Percentiles rank a stretch among this genome's conserved stretches.
phyloP scores from a whole-genome alignment of 2,329 filamentous ascomycete species.

The Fusarium sp. region DNA sequence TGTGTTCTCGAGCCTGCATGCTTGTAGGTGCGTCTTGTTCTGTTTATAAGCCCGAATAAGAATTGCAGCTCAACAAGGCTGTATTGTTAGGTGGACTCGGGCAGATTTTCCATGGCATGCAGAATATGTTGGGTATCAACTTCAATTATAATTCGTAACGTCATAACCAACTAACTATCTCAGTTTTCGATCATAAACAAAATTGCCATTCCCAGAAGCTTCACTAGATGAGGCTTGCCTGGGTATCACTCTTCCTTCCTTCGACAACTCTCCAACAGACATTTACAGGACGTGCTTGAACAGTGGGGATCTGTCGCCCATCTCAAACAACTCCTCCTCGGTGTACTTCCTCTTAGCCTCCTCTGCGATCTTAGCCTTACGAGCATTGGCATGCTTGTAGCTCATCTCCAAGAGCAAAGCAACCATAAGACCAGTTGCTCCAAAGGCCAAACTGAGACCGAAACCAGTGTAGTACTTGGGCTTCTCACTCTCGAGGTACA shows the following conservation, averaged over 20 bases:
- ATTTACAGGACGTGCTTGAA: constrained; percentile 46
- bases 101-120: neutral
- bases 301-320: constrained; percentile 50
- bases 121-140: neutral
- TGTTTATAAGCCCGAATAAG: too few relatives aligned
- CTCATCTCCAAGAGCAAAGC: constrained; percentile 48
- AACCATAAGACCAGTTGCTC: constrained; percentile 44
- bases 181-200: neutral
- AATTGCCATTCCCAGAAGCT: neutral
- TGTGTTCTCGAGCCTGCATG: neutral
- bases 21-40: neutral
- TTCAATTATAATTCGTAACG: neutral
- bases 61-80: too few relatives aligned
- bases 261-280: neutral
- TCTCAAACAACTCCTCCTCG: constrained; percentile 46
- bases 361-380: constrained; percentile 45
- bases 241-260: too few relatives aligned
- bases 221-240: neutral
- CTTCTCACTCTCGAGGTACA: constrained; percentile 44
- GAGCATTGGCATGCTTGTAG: constrained; percentile 46
- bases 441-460: constrained; percentile 51
- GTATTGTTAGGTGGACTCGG: neutral
- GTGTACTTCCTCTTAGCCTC: constrained; percentile 47
- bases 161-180: neutral
- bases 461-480: constrained; percentile 63